Percentiles rank a stretch among this genome's conserved stretches.
phyloP scores from a whole-genome alignment of 805 yeast species.

The Candida jianshihensis region DNA sequence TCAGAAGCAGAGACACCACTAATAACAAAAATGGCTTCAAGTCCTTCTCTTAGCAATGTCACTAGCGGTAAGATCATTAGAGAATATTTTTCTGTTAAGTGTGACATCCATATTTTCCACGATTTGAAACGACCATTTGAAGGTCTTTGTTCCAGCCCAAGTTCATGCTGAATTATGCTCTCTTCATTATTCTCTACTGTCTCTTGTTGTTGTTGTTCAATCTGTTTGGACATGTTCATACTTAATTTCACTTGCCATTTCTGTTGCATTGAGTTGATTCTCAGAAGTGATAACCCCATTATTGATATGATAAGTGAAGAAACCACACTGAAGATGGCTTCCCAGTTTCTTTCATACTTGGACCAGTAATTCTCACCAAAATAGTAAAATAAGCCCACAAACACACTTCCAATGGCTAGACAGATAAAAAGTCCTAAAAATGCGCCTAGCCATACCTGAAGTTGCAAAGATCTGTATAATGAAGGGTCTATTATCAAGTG shows the following conservation, averaged over 20 bases:
- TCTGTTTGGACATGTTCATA: slow-evolving; percentile 43
- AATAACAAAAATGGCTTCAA: slow-evolving; percentile 86
- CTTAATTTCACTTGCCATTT: slow-evolving; percentile 75
- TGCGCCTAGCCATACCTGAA: slow-evolving; percentile 86
- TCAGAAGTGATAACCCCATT: slow-evolving; percentile 79
- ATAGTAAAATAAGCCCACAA: slow-evolving; percentile 67
- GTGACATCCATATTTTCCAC: slow-evolving; percentile 11
- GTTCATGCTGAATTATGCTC: slow-evolving; percentile 11
- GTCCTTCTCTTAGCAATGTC: slow-evolving; percentile 83
- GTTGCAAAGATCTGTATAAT: slow-evolving; percentile 38
- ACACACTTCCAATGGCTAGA: slow-evolving; percentile 61
- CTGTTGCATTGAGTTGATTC: slow-evolving; percentile 75
- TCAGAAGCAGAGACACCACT: slow-evolving; percentile 83
- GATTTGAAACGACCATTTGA: neutral
- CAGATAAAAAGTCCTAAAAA: slow-evolving; percentile 64
- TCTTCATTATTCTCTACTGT: slow-evolving; percentile 12
- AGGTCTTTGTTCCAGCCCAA: slow-evolving; percentile 6
- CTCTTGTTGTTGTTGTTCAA: slow-evolving; percentile 10
- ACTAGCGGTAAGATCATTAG: slow-evolving; percentile 74
- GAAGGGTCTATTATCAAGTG: slow-evolving; percentile 22
- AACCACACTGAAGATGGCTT: slow-evolving; percentile 72
- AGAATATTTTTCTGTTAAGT: slow-evolving; percentile 47
- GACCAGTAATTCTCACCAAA: slow-evolving; percentile 86
- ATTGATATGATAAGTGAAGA: slow-evolving; percentile 75
- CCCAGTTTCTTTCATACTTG: slow-evolving; percentile 83